Percentiles rank a stretch among this genome's conserved stretches.
These are phyloP conservation scores for Salvia hispanica DNA, from an alignment of 257 asterid genomes.

Conservation along the genomic window DNA sequence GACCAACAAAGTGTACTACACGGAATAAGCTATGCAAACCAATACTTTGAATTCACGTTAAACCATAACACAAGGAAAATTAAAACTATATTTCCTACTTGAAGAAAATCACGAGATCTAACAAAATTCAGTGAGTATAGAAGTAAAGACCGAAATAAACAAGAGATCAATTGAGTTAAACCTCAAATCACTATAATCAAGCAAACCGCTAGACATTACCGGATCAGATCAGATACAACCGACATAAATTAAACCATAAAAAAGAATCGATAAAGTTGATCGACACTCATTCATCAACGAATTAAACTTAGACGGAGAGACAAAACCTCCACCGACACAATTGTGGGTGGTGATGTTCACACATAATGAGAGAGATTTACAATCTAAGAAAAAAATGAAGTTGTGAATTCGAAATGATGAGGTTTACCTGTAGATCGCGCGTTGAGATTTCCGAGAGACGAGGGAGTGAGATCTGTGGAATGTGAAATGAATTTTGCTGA, in stretches of 20 bases:
- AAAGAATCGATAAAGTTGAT: constrained; percentile 1
- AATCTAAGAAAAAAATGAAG: not conserved
- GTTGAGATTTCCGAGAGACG: constrained; percentile 11
- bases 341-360: not conserved
- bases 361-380: not conserved
- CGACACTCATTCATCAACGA: constrained; percentile 6
- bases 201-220: not conserved
- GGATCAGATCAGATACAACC: constrained; percentile 31
- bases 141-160: constrained; percentile 17
- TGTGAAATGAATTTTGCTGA: constrained; percentile 20
- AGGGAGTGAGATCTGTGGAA: constrained; percentile 26
- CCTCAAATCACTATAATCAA: constrained; percentile 16
- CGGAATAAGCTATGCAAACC: constrained; percentile 24
- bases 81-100: constrained; percentile 13
- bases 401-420: constrained; percentile 11
- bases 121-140: constrained; percentile 1
- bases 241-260: constrained; percentile 18
- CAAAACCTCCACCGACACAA: constrained; percentile 33
- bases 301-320: constrained; percentile 11
- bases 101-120: constrained; percentile 27
- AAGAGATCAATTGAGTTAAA: constrained; percentile 32
- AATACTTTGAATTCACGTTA: constrained; percentile 24
- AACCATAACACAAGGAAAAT: not conserved
- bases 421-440: constrained; percentile 38
- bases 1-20: constrained; percentile 23